phyloP scores from a whole-genome alignment of 805 yeast genomes.

The Candida taoyuanica region DNA sequence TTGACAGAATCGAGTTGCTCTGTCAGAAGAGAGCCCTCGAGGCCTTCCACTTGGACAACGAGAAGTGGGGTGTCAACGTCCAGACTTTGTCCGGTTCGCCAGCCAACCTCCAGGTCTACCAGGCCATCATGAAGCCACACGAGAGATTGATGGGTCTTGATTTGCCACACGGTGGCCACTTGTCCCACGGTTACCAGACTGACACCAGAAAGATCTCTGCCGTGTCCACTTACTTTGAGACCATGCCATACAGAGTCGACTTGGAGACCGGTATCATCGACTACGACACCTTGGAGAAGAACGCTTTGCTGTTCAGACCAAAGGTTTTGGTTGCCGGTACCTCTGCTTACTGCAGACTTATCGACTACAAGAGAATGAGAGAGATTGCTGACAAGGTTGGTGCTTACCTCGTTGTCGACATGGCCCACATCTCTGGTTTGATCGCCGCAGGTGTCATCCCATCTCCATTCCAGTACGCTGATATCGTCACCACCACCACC shows the following conservation, averaged over 20 bases:
- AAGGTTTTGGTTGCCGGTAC: constrained; percentile 95
- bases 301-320: constrained; percentile 86
- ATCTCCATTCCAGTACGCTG: constrained; percentile 90
- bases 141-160: constrained; percentile 97
- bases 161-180: constrained; percentile 97
- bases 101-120: constrained; percentile 89
- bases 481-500: constrained; percentile 95
- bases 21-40: constrained; percentile 90
- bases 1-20: constrained; percentile 83
- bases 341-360: constrained; percentile 87
- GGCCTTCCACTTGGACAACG: constrained; percentile 72
- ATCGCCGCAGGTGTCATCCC: constrained; percentile 92
- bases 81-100: constrained; percentile 96
- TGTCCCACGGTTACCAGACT: constrained; percentile 96
- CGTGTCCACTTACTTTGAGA: constrained; percentile 91
- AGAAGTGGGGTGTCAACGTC: constrained; percentile 95
- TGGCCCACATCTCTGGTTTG: constrained; percentile 97
- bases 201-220: constrained; percentile 83
- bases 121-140: constrained; percentile 81
- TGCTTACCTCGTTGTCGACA: constrained; percentile 87
- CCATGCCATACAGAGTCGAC: constrained; percentile 94
- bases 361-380: constrained; percentile 87
- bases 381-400: constrained; percentile 90
- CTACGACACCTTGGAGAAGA: constrained; percentile 80
- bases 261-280: constrained; percentile 86